These are phyloP conservation scores for Ormosia semicastrata DNA, from an alignment of 306 rosid species.

Conservation along the genomic window DNA sequence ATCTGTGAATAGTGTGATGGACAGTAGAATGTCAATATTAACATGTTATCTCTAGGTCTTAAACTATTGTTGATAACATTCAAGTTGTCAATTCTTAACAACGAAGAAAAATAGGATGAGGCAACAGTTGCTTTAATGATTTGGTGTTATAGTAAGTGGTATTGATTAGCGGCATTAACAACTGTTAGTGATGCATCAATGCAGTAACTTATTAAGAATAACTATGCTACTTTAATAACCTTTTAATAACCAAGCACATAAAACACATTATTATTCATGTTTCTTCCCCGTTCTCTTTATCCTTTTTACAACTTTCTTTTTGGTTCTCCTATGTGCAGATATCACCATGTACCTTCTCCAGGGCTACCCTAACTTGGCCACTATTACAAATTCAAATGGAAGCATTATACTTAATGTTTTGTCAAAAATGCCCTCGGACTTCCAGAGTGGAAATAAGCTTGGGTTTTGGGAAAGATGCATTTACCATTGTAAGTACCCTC, in stretches of 20 bases:
- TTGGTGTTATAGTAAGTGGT: not conserved
- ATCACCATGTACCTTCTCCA: conserved; percentile 41
- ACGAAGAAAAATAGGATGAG: not conserved
- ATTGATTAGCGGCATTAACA: not conserved
- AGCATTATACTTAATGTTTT: conserved; percentile 42
- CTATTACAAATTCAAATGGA: conserved; percentile 35
- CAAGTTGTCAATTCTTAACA: not conserved
- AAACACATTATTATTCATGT: not conserved
- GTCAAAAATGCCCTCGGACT: conserved; percentile 46
- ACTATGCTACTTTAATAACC: not conserved
- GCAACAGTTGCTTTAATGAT: not conserved
- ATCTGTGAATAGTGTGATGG: not conserved
- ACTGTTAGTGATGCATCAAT: not conserved
- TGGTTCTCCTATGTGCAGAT: conserved; percentile 29
- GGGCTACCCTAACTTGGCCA: conserved; percentile 37
- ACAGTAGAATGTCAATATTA: not conserved
- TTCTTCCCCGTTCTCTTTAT: not conserved
- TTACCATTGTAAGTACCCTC: conserved; percentile 34
- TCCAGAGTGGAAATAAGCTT: conserved; percentile 54
- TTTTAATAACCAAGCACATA: not conserved
- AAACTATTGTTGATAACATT: not conserved
- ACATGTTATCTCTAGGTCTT: not conserved
- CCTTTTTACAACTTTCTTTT: not conserved
- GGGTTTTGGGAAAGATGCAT: conserved; percentile 44
- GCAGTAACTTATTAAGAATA: not conserved